Percentiles rank a stretch among this genome's conserved stretches.
Conservation (phyloP, 1,139 yeast genomes). For the Entelexis sorbosivorans region DNA sequence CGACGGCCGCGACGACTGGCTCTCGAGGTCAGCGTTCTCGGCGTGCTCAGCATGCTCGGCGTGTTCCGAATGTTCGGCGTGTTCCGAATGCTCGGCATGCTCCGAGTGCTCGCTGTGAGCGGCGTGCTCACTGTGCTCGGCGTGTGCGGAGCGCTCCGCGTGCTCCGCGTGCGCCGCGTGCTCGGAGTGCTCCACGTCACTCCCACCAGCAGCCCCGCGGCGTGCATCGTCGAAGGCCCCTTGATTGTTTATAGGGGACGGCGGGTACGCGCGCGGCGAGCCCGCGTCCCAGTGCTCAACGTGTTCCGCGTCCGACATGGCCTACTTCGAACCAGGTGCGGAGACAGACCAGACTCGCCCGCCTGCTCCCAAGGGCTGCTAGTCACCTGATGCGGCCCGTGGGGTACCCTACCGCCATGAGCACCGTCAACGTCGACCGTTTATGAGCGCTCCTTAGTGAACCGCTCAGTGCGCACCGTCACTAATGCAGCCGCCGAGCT, state of each 20-base stretch:
- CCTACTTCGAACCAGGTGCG: not conserved
- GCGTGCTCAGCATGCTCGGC: slow-evolving; percentile 1
- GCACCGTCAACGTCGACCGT: too few species aligned
- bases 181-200: not conserved
- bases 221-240: too few species aligned
- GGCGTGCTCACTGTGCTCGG: not conserved
- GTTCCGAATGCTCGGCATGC: not conserved
- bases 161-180: not conserved
- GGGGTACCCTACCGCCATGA: not conserved
- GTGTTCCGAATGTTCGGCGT: slow-evolving; percentile 1
- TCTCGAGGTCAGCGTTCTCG: not conserved
- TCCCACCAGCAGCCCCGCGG: too few species aligned
- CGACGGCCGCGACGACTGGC: slow-evolving; percentile 13
- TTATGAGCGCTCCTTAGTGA: too few species aligned
- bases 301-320: slow-evolving; percentile 8
- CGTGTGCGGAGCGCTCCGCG: not conserved
- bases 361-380: not conserved
- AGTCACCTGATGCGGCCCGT: not conserved
- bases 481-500: too few species aligned
- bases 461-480: too few species aligned
- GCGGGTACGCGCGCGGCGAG: slow-evolving; percentile 9
- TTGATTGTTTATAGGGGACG: not conserved
- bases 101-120: not conserved
- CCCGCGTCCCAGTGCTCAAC: slow-evolving; percentile 8
- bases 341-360: not conserved